Evolutionary conservation across 371 early-diverging fungal species (phyloP), one percentile per base, ranked within the genome.

Genomic region (Polyrhizophydium stewartii): DNA sequence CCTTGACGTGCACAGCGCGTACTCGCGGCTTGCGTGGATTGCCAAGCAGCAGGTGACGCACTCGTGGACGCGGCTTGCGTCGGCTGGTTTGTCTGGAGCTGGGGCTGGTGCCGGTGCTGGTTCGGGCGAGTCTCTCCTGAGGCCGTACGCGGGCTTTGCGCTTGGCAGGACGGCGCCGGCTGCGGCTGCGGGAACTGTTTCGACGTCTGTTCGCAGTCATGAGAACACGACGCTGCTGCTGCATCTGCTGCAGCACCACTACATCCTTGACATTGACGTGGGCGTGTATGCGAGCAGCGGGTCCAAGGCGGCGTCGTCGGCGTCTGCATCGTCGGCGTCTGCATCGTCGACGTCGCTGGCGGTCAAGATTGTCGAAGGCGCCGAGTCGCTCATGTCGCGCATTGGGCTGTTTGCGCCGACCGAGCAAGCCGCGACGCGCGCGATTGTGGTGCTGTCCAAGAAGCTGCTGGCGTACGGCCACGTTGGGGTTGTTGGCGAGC

Each of bases 211-310:
- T 21, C 41, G 38, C 40, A 51, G 31, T 51, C 35, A n/a, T n/a
- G 56, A 19, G 62, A 45, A 17, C 49, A 47, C 22, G 3, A 3
- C 49, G 16, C 49, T 47, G 7, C 10, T 47, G 7, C 35, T 63
- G 19, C 59, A 63, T 55, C 53, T 55, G 57, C 57, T 71, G 27
- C 38, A 51, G 46, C 70, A 72, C 28, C 63, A 70, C 13, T 68
- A 65, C 41, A 45, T 63, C 32, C n/a, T 50, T 3, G 64, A 63
- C 10, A 22, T 63, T 25, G 55, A 63, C 24, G 55, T 63, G 49
- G 25, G 10, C 28, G 10, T 47, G 3, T 43, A 17, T 17, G 25
- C 49, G 3, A 10, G 7, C 49, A 16, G 16, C 28, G 35, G 35
- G 35, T 35, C 35, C 13, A 13, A 3, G 3, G 35, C 35, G 13